These are phyloP conservation scores for Cladobotryum protrusum DNA, from an alignment of 2,329 filamentous ascomycete genomes.

Conservation along the genomic window DNA sequence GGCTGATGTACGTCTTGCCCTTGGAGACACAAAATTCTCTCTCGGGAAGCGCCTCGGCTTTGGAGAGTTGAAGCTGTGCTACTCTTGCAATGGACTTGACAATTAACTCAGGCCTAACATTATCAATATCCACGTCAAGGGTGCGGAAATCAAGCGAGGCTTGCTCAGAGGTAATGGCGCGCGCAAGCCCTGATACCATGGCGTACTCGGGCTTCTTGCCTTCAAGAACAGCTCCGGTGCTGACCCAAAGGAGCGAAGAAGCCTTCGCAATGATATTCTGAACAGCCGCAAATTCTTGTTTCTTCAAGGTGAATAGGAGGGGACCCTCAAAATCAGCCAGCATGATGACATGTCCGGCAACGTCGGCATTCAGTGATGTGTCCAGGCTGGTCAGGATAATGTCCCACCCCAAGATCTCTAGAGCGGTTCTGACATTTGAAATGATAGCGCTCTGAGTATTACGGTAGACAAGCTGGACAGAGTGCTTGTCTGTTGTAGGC, in stretches of 20 bases:
- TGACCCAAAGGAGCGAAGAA: constrained; percentile 25
- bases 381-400: constrained; percentile 10
- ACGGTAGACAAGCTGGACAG: constrained; percentile 13
- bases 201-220: constrained; percentile 21
- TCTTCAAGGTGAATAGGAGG: constrained; percentile 19
- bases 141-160: constrained; percentile 20
- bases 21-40: constrained; percentile 17
- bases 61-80: constrained; percentile 11
- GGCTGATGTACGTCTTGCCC: constrained; percentile 20
- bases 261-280: constrained; percentile 19
- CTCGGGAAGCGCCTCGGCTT: constrained; percentile 14
- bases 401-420: constrained; percentile 11
- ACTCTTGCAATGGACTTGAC: constrained; percentile 12
- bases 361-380: background rate
- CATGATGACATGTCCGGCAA: constrained; percentile 21
- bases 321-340: constrained; percentile 24
- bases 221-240: constrained; percentile 17
- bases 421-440: constrained; percentile 12
- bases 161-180: constrained; percentile 20
- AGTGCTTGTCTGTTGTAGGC: background rate
- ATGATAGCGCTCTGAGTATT: constrained; percentile 11
- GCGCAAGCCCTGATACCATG: constrained; percentile 20
- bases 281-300: constrained; percentile 21
- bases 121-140: constrained; percentile 18
- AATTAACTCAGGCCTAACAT: constrained; percentile 7